Base-by-base conservation (phyloP, 1,284 basidiomycete genomes). In the Leccinum solheimii region DNA sequence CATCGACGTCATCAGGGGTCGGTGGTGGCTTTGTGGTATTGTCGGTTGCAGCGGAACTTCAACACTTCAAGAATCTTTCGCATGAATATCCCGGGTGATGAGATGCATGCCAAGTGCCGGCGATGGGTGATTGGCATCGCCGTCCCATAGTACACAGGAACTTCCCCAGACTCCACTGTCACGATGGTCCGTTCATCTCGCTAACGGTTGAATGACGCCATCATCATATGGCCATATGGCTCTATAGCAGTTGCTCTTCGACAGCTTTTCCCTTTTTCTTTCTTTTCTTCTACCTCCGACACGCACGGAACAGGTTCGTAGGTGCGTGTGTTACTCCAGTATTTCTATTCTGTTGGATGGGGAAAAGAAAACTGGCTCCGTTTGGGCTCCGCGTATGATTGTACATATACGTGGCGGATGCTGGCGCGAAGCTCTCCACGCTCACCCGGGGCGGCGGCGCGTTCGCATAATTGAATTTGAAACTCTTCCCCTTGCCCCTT, bases 1-100 rank as follows among this genome's bases (percentile, higher is more conserved):
- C 27, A 9, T 52, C 63, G 63, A 65, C 66, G 64, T 65, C 64
- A 65, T 66, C 66, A 67, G 57, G 63, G 65, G n/a, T 21, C 43
- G 11, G 43, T 45, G 10, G 19, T 43, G n/a, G 19, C 43, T 45
- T 45, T 45, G 19, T 45, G 21, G 40, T 21, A 2, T 7, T 45
- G 19, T 48, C 43, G 1, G 34, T 30, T 11, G 23, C 34, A 16
- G 56, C 4, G 34, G 32, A 13, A 34, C 32, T 13, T 55, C 30
- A 43, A 32, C 16, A n/a, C 9, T 7, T 45, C 43, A 21, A 45
- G 19, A 45, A 50, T 27, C 16, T 5, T 26, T 10, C 34, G 10
- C 64, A 60, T 34, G 49, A 26, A 19, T 45, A 19, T 21, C 10
- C 3, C 21, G 21, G 13, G 14, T 23, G 21, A 23, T 23, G 21